Evolutionary conservation across 768 basidiomycete genomes (phyloP), one percentile per base, ranked within the genome.

Genomic region (Leucosporidium creatinivorum): DNA sequence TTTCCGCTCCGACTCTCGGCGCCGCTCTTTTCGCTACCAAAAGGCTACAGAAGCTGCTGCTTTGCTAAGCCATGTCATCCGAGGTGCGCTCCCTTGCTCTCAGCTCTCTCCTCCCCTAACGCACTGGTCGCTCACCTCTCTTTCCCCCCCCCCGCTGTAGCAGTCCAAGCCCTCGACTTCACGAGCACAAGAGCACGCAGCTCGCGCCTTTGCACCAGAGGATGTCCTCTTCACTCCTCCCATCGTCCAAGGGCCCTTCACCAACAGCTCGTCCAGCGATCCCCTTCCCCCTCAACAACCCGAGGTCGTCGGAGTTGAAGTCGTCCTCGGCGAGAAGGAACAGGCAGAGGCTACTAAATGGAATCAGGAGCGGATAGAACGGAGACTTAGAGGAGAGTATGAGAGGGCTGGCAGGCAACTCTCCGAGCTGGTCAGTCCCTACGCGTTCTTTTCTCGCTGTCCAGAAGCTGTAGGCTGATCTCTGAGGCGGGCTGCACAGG

Each of bases 311-410:
- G 39, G 15, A 23, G 39, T 26, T n/a, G 36, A 58, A 18, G 44
- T 59, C 13, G 36, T 47, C 25, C 28, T 59, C 25, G 58, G 28
- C 7, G 63, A 64, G 9, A n/a, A 50, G n/a, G 72, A 73, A 61
- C 64, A 64, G 51, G 61, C 86, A 1, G 84, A 86, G 47, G 85
- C 84, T 58, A 76, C 89, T 36, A 80, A 85, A 79, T 88, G 88
- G 88, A 86, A 91, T 70, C 82, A 89, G 76, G 84, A 88, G 60
- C 84, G 90, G n/a, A 80, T 87, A 6, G 82, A 83, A 39, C 81
- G 86, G 64, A 84, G 83, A 74, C 79, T 92, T 61, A 80, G 81
- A 59, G 89, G 87, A 18, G 88, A 92, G 75, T 91, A 92, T 74
- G 86, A 91, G 79, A 85, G 85, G 26, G 83, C 84, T 10, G 82